Evolutionary conservation across 768 basidiomycete species (phyloP).

Genomic region (Podaxis pistillaris): DNA sequence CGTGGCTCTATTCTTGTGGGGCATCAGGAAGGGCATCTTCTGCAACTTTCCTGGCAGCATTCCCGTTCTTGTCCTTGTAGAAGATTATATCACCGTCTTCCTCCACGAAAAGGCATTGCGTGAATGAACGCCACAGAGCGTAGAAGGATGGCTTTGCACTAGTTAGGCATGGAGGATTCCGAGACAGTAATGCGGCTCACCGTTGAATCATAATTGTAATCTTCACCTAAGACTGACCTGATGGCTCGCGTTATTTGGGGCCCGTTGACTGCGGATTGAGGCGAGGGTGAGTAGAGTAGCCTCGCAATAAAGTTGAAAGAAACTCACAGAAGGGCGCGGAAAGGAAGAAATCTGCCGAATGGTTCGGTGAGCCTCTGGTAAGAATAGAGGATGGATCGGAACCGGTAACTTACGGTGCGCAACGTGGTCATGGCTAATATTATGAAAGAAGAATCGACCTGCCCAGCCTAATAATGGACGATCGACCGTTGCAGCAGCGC

Average conservation of each 20-base stretch:
- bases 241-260: slow-evolving; percentile 52
- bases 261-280: slow-evolving; percentile 42
- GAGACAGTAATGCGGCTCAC: slow-evolving; percentile 24
- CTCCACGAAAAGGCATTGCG: slow-evolving; percentile 52
- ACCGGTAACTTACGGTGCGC: slow-evolving; percentile 30
- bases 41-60: slow-evolving; percentile 31
- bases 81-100: slow-evolving; percentile 54
- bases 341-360: slow-evolving; percentile 42
- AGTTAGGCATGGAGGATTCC: background rate
- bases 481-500: slow-evolving; percentile 53
- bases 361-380: background rate
- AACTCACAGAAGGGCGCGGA: slow-evolving; percentile 43
- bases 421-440: slow-evolving; percentile 43
- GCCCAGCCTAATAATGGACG: slow-evolving; percentile 51
- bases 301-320: background rate
- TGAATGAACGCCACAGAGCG: slow-evolving; percentile 56
- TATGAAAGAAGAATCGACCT: slow-evolving; percentile 55
- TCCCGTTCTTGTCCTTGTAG: slow-evolving; percentile 49
- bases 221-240: slow-evolving; percentile 42
- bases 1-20: background rate
- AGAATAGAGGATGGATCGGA: background rate
- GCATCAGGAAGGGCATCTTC: slow-evolving; percentile 11
- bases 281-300: background rate
- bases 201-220: slow-evolving; percentile 59
- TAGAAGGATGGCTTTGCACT: slow-evolving; percentile 36